Evolutionary conservation across 2,329 filamentous ascomycete genomes (phyloP), one percentile per base, ranked within the genome.

Genomic region (Aspergillus thermomutatus): DNA sequence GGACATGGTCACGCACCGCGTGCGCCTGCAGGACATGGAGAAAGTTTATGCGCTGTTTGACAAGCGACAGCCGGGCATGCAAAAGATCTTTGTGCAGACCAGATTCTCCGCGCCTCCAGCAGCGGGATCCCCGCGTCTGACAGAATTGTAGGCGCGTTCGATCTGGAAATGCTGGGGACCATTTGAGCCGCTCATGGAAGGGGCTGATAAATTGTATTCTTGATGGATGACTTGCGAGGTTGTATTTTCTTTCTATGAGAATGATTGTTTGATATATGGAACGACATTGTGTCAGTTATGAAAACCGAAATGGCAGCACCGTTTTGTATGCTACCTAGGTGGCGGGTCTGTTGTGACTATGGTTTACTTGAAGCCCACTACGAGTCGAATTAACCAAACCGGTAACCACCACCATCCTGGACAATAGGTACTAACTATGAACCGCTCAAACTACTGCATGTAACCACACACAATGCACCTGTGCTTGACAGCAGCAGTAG

Each of bases 1-100:
- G 37, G 86, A 89, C 70, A 95, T 95, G 90, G 79, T 95, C 1
- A 89, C 87, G 7, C 91, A 95, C 72, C 86, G 91, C 11, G 84
- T 91, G 52, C 80, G 82, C 28, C 80, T 95, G 3, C 88, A 93
- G 59, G 89, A 92, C 64, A 80, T 89, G 57, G 86, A 84, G 55
- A 83, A 84, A 66, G 79, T 89, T 0, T 90, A 90, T 65, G 75
- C 79, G 59, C 81, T 81, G 65, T 90, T 88, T 58, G 80, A 88
- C 57, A 68, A 72, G 31, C 66, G 75, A 23, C 78, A 75, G 19
- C 60, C 79, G 67, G 81, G 89, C 58, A 89, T 95, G 81, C 91
- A 95, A 73, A 95, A 96, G 81, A 83, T 94, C 1, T 95, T 82
- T 69, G 80, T 86, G 10, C 72, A 85, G 76, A 87, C 84, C 1